phyloP scores from a whole-genome alignment of 2,329 filamentous ascomycete species.

The Cercospora beticola region DNA sequence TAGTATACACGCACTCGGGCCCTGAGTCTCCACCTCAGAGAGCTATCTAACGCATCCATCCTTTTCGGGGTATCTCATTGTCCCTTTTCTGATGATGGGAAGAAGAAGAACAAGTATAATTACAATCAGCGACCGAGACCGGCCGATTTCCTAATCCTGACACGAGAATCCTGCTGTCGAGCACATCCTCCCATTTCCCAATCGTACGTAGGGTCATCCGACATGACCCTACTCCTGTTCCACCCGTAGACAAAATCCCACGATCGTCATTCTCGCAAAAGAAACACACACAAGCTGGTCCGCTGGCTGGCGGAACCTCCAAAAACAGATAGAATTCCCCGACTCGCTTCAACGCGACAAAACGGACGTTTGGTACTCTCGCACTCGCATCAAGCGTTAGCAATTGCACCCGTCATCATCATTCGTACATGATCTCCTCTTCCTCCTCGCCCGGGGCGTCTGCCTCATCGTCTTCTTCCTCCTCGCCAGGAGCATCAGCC shows the following conservation, averaged over 20 bases:
- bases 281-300: neutral
- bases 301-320: neutral
- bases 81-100: neutral
- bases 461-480: slow-evolving; percentile 31
- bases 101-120: neutral
- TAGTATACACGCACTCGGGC: neutral
- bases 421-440: slow-evolving; percentile 34
- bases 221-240: neutral
- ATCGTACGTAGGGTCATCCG: neutral
- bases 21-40: neutral
- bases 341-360: slow-evolving; percentile 11
- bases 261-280: neutral
- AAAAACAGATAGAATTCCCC: neutral
- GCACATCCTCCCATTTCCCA: neutral
- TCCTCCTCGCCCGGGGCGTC: slow-evolving; percentile 30
- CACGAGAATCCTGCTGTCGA: neutral
- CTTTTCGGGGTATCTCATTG: neutral
- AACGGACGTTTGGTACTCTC: neutral
- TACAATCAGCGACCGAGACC: neutral
- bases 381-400: neutral
- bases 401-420: slow-evolving; percentile 5
- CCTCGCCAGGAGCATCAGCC: slow-evolving; percentile 26
- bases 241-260: neutral
- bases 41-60: neutral
- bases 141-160: neutral